Conservation (phyloP, 2,329 filamentous ascomycete genomes). For the Lasiodiplodia theobromae region DNA sequence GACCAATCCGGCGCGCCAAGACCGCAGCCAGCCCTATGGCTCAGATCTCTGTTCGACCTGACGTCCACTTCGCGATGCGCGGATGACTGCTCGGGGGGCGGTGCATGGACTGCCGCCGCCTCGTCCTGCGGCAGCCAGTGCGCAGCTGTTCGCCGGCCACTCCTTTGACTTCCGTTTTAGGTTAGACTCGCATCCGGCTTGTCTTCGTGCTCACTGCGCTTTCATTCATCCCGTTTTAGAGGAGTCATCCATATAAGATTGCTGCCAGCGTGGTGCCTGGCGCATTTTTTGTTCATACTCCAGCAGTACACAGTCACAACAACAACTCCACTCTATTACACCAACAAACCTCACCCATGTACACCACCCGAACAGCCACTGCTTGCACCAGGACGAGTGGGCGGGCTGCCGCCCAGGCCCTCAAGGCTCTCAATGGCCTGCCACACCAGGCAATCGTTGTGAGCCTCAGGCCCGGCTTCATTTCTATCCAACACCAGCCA, state of each 20-base stretch:
- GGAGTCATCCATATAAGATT: conserved; percentile 26
- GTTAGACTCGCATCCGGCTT: conserved; percentile 14
- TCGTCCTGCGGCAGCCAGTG: background rate
- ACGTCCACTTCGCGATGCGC: background rate
- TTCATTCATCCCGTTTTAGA: background rate
- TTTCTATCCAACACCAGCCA: conserved; percentile 37
- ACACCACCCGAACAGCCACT: conserved; percentile 24
- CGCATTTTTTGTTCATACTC: background rate
- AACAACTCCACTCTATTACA: background rate
- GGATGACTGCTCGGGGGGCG: conserved; percentile 13
- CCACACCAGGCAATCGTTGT: conserved; percentile 28
- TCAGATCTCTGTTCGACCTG: conserved; percentile 15
- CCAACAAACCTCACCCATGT: conserved; percentile 15
- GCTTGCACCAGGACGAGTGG: conserved; percentile 4
- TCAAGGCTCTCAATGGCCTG: conserved; percentile 39
- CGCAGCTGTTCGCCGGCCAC: background rate
- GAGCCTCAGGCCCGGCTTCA: conserved; percentile 35
- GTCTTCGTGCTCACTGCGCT: conserved; percentile 19
- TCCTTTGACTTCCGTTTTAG: background rate
- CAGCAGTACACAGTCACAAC: background rate
- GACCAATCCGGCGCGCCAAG: background rate
- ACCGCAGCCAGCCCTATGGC: conserved; percentile 19
- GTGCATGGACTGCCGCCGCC: conserved; percentile 8
- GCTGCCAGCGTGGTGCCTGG: conserved; percentile 4
- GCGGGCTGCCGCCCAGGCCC: conserved; percentile 20